Conservation (phyloP, 108 stramenopile species). For the Stephanodiscus triporus region DNA sequence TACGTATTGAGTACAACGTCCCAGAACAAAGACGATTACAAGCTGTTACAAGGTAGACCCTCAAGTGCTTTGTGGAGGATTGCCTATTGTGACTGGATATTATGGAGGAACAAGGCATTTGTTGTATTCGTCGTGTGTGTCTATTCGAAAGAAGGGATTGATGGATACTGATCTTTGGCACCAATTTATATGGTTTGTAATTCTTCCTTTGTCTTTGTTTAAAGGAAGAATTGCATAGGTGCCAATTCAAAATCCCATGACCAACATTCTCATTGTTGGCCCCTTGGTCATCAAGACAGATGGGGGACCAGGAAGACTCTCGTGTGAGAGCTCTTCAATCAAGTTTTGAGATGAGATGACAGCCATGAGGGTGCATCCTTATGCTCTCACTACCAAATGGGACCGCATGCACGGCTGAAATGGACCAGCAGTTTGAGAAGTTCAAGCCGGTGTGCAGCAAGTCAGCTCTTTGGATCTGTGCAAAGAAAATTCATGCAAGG, state of each 20-base stretch:
- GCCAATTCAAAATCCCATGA: neutral
- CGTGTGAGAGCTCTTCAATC: neutral
- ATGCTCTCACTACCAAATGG: slow-evolving; percentile 4
- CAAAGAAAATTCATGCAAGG: slow-evolving; percentile 1
- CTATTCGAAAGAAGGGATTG: neutral
- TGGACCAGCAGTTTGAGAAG: slow-evolving; percentile 9
- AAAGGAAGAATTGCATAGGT: neutral
- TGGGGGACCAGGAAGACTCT: slow-evolving; percentile 11
- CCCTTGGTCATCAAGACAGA: slow-evolving; percentile 8
- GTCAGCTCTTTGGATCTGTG: neutral
- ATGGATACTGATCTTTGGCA: slow-evolving; percentile 3
- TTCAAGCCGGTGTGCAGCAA: slow-evolving; percentile 17
- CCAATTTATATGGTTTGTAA: neutral
- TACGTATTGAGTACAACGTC: neutral
- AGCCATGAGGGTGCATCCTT: slow-evolving; percentile 1
- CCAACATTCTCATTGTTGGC: neutral
- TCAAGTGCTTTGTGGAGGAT: too few species aligned
- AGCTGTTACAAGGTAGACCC: slow-evolving; percentile 3
- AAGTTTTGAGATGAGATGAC: neutral
- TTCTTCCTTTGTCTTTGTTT: neutral
- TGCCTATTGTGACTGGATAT: neutral
- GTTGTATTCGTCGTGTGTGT: neutral
- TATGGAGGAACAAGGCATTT: neutral
- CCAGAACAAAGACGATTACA: neutral
- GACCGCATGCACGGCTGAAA: slow-evolving; percentile 10